These are phyloP conservation scores for Nephelium lappaceum DNA, from an alignment of 345 rosid genomes.

Conservation along the genomic window DNA sequence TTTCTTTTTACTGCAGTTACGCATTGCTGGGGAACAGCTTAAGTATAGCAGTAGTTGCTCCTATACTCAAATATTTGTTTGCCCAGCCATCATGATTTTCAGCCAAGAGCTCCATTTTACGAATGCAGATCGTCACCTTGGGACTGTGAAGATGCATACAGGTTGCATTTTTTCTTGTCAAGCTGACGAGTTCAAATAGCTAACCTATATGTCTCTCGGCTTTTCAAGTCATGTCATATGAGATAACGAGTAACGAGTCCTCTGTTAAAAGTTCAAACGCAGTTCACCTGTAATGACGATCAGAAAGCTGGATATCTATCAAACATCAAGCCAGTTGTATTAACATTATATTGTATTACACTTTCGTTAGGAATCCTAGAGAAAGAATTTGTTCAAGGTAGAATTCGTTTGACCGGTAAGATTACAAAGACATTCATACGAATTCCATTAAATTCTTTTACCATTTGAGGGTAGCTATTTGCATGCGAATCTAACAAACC, in stretches of 20 bases:
- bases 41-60: constrained; percentile 87
- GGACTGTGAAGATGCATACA: not conserved
- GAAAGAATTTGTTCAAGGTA: not conserved
- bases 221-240: not conserved
- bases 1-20: constrained; percentile 53
- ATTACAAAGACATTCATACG: not conserved
- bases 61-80: constrained; percentile 73
- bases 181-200: not conserved
- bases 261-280: not conserved
- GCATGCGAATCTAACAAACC: not conserved
- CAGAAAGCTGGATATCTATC: not conserved
- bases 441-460: not conserved
- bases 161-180: not conserved
- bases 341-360: not conserved
- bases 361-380: not conserved
- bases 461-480: not conserved
- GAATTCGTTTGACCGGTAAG: not conserved
- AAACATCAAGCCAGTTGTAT: not conserved
- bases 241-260: not conserved
- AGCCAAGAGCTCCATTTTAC: not conserved
- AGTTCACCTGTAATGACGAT: not conserved
- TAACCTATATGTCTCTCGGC: not conserved
- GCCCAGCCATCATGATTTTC: constrained; percentile 40
- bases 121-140: constrained; percentile 7
- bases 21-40: constrained; percentile 95